A percentile compares a stretch with the other conserved stretches of the same genome.
phyloP scores from a whole-genome alignment of 139 green algal species.

The Mesostigma viride region DNA sequence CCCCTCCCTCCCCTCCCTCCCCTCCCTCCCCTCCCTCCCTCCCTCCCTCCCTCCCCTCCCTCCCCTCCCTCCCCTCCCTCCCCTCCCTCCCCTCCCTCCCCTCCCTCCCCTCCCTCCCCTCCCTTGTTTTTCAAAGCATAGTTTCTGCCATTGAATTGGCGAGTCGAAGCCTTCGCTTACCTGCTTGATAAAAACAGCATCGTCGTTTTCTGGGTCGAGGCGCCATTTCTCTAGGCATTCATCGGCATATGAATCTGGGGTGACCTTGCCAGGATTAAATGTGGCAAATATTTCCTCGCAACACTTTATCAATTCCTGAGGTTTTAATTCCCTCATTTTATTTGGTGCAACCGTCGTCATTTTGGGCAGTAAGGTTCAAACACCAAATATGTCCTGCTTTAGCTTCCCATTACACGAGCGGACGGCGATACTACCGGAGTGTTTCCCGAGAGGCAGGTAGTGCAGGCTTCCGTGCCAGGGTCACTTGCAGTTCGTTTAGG shows the following conservation, averaged over 20 bases:
- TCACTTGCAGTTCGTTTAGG: too few relatives aligned
- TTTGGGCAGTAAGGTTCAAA: too few relatives aligned
- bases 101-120: neutral
- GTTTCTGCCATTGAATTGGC: neutral
- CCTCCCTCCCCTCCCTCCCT: neutral
- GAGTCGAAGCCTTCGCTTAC: neutral
- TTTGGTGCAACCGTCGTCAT: too few relatives aligned
- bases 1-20: too few relatives aligned
- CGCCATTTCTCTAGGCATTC: slow-evolving; percentile 1
- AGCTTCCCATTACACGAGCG: too few relatives aligned
- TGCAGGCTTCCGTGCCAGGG: too few relatives aligned
- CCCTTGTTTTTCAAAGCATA: neutral
- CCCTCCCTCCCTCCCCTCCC: neutral
- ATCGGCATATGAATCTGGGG: slow-evolving; percentile 25
- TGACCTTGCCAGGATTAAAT: neutral
- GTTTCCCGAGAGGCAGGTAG: too few relatives aligned
- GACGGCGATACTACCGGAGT: too few relatives aligned
- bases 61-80: neutral
- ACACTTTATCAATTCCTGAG: neutral
- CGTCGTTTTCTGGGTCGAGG: neutral
- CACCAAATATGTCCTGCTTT: too few relatives aligned
- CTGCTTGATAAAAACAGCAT: neutral
- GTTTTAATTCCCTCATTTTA: too few relatives aligned
- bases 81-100: neutral
- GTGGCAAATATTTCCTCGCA: neutral